phyloP scores from a whole-genome alignment of 345 rosid genomes.

The Psidium friedrichsthalianum region DNA sequence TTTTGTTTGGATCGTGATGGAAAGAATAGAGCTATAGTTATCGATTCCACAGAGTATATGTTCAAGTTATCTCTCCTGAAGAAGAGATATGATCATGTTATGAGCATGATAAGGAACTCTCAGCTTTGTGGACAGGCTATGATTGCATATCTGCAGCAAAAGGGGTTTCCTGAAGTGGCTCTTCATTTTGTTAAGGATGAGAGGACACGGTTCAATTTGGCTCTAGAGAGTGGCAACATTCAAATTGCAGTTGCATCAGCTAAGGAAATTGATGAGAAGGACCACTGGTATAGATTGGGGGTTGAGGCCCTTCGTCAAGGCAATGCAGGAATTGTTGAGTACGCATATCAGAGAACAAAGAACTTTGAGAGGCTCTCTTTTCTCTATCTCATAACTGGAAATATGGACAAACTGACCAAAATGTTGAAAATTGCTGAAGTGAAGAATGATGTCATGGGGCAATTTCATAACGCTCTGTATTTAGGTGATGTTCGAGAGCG shows the following conservation, averaged over 20 bases:
- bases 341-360: constrained; percentile 94
- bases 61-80: constrained; percentile 74
- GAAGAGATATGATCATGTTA: constrained; percentile 81
- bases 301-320: constrained; percentile 99
- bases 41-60: constrained; percentile 82
- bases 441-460: constrained; percentile 92
- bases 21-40: constrained; percentile 48
- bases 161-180: constrained; percentile 98
- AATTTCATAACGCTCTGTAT: constrained; percentile 87
- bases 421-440: constrained; percentile 94
- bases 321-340: constrained; percentile 81
- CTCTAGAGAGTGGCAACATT: constrained; percentile 93
- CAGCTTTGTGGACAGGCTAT: constrained; percentile 96
- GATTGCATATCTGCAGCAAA: constrained; percentile 94
- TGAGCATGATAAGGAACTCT: constrained; percentile 92
- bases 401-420: constrained; percentile 70
- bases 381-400: constrained; percentile 85
- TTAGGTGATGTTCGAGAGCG: constrained; percentile 88
- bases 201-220: constrained; percentile 87
- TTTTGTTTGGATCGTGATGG: constrained; percentile 90
- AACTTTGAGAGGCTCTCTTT: constrained; percentile 92
- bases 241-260: constrained; percentile 95
- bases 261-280: constrained; percentile 90
- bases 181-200: constrained; percentile 95
- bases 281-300: constrained; percentile 83